Evolutionary conservation across 139 green algal genomes (phyloP), one percentile per base, ranked within the genome.

Genomic region (Monoraphidium neglectum): DNA sequence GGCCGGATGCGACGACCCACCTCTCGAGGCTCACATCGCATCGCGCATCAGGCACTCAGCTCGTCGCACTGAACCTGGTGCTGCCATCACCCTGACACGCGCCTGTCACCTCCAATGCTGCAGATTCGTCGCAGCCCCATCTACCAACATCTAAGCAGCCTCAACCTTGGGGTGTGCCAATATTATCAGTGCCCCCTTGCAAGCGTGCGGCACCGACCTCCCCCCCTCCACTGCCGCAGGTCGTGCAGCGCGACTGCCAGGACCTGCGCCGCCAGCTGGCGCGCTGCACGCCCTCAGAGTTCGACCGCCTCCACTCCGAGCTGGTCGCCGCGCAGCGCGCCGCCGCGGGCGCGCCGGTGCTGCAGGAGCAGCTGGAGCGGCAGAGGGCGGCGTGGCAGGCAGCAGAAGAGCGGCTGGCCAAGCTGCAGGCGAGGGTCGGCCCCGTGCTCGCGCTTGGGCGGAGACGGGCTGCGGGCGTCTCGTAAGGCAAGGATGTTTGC

Each of bases 311-410:
- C 59, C 47, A 79, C 4, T 51, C 80, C 2, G 83, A 90, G 76
- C 60, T 81, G 54, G 36, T 82, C 51, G n/a, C 36, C 1, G 70
- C 84, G 26, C 80, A 78, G 65, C 64, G 66, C n/a, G 80, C 68
- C 1, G 80, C 79, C 0, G 76, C 81, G 24, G 83, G 88, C 69
- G 33, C 78, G 35, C 70, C 63, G 1, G 46, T 88, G 15, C 53
- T 82, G 59, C 77, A 77, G 10, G 81, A 87, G 78, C 81, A 88
- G 72, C 54, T 78, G 47, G 66, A 75, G 49, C 74, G 78, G 57
- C 53, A 70, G 35, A 53, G 76, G 72, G 56, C 74, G 60, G 51
- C 70, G 38, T 90, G 86, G 86, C 75, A 84, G 54, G 86, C 87
- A 8, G 76, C 78, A 21, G 81, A 88, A 66, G 37, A 72, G 40